These are phyloP conservation scores for Coleophoma cylindrospora DNA, from an alignment of 2,329 filamentous ascomycete species.

Conservation along the genomic window DNA sequence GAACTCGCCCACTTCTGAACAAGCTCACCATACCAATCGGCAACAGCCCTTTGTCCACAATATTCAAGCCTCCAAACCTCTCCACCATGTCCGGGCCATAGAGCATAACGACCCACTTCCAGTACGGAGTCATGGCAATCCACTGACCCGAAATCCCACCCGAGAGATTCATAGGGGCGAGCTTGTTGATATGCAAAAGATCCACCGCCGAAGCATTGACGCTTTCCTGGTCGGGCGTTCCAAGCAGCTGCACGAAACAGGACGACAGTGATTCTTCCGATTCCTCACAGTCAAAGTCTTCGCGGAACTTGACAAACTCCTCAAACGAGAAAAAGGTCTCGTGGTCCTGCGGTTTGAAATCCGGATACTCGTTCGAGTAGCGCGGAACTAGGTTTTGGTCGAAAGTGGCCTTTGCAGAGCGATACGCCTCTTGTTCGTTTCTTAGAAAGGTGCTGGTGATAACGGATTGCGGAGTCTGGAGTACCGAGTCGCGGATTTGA, in stretches of 20 bases:
- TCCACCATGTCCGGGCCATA: conserved; percentile 33
- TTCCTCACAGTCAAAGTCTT: conserved; percentile 22
- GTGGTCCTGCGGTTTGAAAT: conserved; percentile 7
- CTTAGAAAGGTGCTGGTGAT: conserved; percentile 23
- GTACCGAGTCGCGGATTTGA: conserved; percentile 21
- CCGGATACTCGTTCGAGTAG: conserved; percentile 8
- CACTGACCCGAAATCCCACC: conserved; percentile 1
- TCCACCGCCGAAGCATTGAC: conserved; percentile 19
- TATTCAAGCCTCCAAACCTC: conserved; percentile 32
- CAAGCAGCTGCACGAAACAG: conserved; percentile 26
- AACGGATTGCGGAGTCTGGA: conserved; percentile 16
- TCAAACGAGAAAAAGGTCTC: conserved; percentile 33
- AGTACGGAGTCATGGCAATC: conserved; percentile 23
- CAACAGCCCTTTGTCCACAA: conserved; percentile 34
- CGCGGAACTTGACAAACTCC: conserved; percentile 31
- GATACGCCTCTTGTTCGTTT: conserved; percentile 30
- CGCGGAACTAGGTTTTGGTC: conserved; percentile 10
- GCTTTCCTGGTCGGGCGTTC: conserved; percentile 19
- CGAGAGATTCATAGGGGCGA: neutral
- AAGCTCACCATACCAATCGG: conserved; percentile 34
- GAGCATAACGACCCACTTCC: conserved; percentile 32
- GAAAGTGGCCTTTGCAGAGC: conserved; percentile 26
- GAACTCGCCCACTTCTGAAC: conserved; percentile 29
- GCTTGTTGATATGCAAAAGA: conserved; percentile 8
- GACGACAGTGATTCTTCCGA: conserved; percentile 6